Evolutionary conservation across 2,329 filamentous ascomycete genomes (phyloP), one percentile per base, ranked within the genome.

Genomic region (Blastomyces emzantsi): DNA sequence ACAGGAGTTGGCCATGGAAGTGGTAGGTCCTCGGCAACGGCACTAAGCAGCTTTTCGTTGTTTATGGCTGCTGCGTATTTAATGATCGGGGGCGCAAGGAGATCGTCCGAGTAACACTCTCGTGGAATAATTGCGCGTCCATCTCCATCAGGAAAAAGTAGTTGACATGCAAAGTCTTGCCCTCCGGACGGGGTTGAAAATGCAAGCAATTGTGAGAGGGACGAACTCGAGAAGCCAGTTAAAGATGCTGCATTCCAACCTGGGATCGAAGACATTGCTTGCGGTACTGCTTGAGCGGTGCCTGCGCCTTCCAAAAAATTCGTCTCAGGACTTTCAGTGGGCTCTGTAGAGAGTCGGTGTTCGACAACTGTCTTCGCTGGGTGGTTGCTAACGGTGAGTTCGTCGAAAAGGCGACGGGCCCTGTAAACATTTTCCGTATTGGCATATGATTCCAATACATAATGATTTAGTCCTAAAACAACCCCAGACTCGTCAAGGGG

Each of bases 31-130:
- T 68, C 64, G 3, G 74, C 67, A 45, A 76, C 70, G 8, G 68
- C 56, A 36, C 72, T 66, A 41, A 71, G 70, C 28, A 78, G 69
- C 4, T 68, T 63, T 8, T 58, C 62, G 65, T 85, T 79, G 49
- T 78, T 73, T 13, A 80, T 80, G 22, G 79, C 78, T 13, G 78
- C 74, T 7, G 83, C 83, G 67, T 83, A 85, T 22, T 81, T 79
- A 43, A 85, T 75, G 36, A 87, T 73, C 0, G 82, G 78, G 15
- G 83, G 79, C 2, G 80, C 77, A 30, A 87, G 73, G 58, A 74
- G 73, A 39, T 77, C 77, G 65, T 83, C 73, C 2, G 69, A 69
- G 67, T 84, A 85, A 33, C 78, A 66, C 25, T 70, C 69, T 15
- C 70, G 67, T 28, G 77, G 72, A 30, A 86, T 82, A 2, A 82